Base-by-base conservation (phyloP, 2,329 filamentous ascomycete species). In the Apiospora marii region DNA sequence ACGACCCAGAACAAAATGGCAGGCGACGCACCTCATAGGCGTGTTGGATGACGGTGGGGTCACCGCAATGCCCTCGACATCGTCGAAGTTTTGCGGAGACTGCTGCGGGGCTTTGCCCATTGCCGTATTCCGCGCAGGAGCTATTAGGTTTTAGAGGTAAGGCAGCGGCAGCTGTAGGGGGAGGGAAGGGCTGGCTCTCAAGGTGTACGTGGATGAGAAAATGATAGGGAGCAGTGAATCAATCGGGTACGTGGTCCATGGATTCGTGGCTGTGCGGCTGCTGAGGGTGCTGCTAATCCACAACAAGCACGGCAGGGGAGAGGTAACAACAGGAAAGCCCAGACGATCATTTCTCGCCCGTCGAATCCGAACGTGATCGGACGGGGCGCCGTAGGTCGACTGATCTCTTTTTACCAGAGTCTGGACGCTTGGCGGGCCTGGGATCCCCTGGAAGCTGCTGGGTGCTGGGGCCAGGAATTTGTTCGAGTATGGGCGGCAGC, bases 21-120 rank as follows among this genome's bases (percentile, higher is more conserved):
- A n/a, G 34, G 58, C 58, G 10, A 27, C 53, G 58, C 34, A 64
- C 58, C 58, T 64, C 30, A 64, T 37, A 64, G 58, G 10, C 34
- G 58, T 64, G 58, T 41, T 64, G 34, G 58, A 41, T 24, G 58
- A 41, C 58, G 58, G 58, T 30, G 58, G 34, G 34, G 58, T 64
- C 58, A 64, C 58, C 19, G 58, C 58, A n/a, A 64, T 64, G 58
- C 58, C 58, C 58, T 64, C 58, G 58, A 64, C 58, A 64, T 64
- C 58, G 34, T 64, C 58, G 19, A 64, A 64, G 30, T 64, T 64
- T 64, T 64, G 58, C 58, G 58, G 58, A 30, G 58, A 64, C 58
- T 64, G 58, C 58, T 41, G 58, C 58, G 58, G 58, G 30, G 58
- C 58, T 19, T 64, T 64, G 58, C 58, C 58, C 58, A 64, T 64